Base-by-base conservation (phyloP, 169 alveolate genomes). In the Cryptosporidium viatorum region DNA sequence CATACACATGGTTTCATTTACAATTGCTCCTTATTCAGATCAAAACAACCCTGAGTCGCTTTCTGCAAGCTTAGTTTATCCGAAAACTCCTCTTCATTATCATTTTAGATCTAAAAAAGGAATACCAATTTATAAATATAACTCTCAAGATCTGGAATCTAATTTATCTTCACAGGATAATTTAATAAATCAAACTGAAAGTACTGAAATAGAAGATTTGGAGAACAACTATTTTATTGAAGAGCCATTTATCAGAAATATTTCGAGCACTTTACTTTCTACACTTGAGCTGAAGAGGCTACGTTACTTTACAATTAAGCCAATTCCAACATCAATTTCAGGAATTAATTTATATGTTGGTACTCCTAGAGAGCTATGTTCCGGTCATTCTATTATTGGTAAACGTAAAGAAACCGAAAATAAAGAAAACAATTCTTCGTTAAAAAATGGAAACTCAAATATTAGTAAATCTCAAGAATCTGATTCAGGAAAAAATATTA, bases 271-370 rank as follows among this genome's bases (percentile, higher is more conserved):
- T 37, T 59, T 73, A 39, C 70, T 73, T 4, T 55, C 60, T 14
- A 73, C 86, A n/a, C 55, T 73, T n/a, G 86, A 73, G 41, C 65
- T 73, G 21, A 73, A 73, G 55, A 73, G 86, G 39, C n/a, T 73
- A 37, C 59, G 86, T 3, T 73, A 73, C 45, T 73, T 73, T 39
- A 73, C 37, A 48, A 59, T 73, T 4, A 73, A 52, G 26, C 35
- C 86, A 29, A 73, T 73, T 10, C 70, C 86, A 41, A 73, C 71
- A 48, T 73, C 86, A 18, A 55, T 73, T 55, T 59, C 86, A 0
- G 86, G 86, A 9, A 73, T 73, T n/a, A 73, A 55, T 37, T 73
- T 73, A 33, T 73, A 26, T 58, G 86, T 73, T 35, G 86, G 71
- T 3, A 73, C 71, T 3, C 86, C 86, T 4, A 55, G 71, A 55